Evolutionary conservation across 805 yeast species (phyloP).

Genomic region (Scheffersomyces ergatensis): DNA sequence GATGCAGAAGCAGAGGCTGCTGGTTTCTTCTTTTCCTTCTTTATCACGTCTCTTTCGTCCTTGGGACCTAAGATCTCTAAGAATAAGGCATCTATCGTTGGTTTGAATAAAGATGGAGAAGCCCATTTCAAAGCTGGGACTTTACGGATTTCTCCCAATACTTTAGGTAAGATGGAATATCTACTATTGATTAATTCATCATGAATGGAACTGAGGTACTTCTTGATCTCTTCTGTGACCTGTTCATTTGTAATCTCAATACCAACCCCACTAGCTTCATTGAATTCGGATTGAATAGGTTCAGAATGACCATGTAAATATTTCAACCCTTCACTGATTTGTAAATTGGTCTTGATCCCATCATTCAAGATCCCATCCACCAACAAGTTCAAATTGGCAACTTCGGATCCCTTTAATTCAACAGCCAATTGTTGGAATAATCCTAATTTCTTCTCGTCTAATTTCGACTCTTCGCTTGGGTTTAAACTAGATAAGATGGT

Average conservation of each 20-base stretch:
- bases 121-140: constrained; percentile 88
- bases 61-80: constrained; percentile 82
- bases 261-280: constrained; percentile 76
- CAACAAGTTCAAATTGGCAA: constrained; percentile 49
- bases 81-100: constrained; percentile 77
- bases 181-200: constrained; percentile 66
- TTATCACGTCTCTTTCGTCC: constrained; percentile 86
- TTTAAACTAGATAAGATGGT: constrained; percentile 42
- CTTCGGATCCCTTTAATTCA: constrained; percentile 57
- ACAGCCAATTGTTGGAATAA: constrained; percentile 78
- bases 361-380: constrained; percentile 63
- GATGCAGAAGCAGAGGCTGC: constrained; percentile 12
- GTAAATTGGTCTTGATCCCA: constrained; percentile 63
- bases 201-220: constrained; percentile 59
- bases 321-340: constrained; percentile 77
- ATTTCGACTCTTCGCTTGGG: constrained; percentile 31
- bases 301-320: constrained; percentile 47
- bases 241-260: constrained; percentile 65
- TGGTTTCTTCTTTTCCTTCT: constrained; percentile 70
- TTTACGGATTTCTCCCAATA: constrained; percentile 74
- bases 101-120: constrained; percentile 80
- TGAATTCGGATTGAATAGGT: constrained; percentile 50
- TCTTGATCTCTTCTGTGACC: constrained; percentile 54
- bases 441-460: constrained; percentile 60
- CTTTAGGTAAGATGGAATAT: constrained; percentile 73